Percentiles rank a stretch among this genome's conserved stretches.
phyloP scores from a whole-genome alignment of 225 moss, liverwort and hornwort genomes.

The Anthoceros angustus region DNA sequence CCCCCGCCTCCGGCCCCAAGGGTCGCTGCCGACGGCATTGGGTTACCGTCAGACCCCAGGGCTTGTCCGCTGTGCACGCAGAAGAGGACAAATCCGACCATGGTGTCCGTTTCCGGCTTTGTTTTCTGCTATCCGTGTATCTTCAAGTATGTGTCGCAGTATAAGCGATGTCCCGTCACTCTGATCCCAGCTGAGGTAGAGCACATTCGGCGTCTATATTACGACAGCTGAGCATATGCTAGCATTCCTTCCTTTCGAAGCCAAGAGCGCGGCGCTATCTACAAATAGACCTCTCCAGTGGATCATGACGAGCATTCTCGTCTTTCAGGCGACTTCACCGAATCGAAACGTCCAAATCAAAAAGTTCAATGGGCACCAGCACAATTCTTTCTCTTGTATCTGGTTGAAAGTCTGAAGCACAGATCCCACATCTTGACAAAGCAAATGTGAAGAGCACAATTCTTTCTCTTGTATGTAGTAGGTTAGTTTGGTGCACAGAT shows the following conservation, averaged over 20 bases:
- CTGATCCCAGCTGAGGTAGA: constrained; percentile 51
- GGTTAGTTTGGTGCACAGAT: too few species aligned
- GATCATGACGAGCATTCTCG: too few species aligned
- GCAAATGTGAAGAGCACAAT: too few species aligned
- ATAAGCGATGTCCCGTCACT: constrained; percentile 84
- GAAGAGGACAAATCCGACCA: constrained; percentile 79
- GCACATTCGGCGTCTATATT: constrained; percentile 78
- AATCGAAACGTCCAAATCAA: too few species aligned
- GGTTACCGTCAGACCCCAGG: constrained; percentile 56
- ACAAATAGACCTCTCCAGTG: too few species aligned
- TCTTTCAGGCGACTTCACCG: too few species aligned
- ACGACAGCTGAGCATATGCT: constrained; percentile 30
- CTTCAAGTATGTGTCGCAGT: constrained; percentile 90
- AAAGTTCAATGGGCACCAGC: too few species aligned
- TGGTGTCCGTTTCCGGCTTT: constrained; percentile 81
- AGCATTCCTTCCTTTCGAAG: neutral
- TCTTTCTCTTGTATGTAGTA: too few species aligned
- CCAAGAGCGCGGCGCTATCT: too few species aligned
- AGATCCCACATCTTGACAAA: too few species aligned
- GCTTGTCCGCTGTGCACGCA: constrained; percentile 69
- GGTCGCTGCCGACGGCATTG: constrained; percentile 66
- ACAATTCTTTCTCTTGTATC: too few species aligned
- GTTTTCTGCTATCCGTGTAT: constrained; percentile 97
- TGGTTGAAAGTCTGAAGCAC: too few species aligned
- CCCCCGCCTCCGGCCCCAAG: constrained; percentile 87